These are phyloP conservation scores for Saccharomycopsis lassenensis DNA, from an alignment of 805 yeast genomes.

Conservation along the genomic window DNA sequence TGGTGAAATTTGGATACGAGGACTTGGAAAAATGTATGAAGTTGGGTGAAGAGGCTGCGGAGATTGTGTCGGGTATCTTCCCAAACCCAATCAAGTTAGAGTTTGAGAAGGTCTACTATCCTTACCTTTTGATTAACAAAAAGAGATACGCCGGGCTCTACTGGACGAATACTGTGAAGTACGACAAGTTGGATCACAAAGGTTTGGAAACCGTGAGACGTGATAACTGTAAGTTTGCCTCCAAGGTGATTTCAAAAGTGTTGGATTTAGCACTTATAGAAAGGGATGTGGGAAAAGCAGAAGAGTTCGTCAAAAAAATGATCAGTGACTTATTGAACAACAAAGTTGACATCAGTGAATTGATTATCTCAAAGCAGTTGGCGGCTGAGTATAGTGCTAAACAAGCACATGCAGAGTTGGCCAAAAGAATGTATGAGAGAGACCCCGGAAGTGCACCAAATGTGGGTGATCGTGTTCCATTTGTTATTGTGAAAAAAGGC, in stretches of 20 bases:
- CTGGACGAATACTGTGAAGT: slow-evolving; percentile 90
- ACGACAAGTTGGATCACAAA: slow-evolving; percentile 95
- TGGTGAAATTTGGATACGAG: slow-evolving; percentile 88
- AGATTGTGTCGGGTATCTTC: slow-evolving; percentile 65
- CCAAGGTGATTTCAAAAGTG: slow-evolving; percentile 87
- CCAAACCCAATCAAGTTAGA: slow-evolving; percentile 85
- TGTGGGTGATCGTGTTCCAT: slow-evolving; percentile 96
- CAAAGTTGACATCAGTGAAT: slow-evolving; percentile 81
- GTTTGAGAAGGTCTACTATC: slow-evolving; percentile 93
- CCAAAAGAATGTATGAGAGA: slow-evolving; percentile 91
- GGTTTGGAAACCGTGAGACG: slow-evolving; percentile 98
- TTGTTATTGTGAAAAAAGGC: slow-evolving; percentile 77
- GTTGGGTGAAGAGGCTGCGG: slow-evolving; percentile 92
- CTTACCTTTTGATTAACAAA: slow-evolving; percentile 86
- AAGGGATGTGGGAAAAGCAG: slow-evolving; percentile 77
- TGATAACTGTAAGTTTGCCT: slow-evolving; percentile 92
- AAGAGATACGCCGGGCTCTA: slow-evolving; percentile 95
- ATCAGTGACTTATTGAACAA: slow-evolving; percentile 88
- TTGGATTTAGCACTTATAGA: slow-evolving; percentile 77
- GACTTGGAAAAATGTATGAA: slow-evolving; percentile 81
- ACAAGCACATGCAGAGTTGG: slow-evolving; percentile 94
- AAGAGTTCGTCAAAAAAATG: slow-evolving; percentile 71
- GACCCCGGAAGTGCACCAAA: slow-evolving; percentile 97
- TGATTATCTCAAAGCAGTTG: slow-evolving; percentile 88
- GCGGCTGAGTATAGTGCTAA: slow-evolving; percentile 91